phyloP scores from a whole-genome alignment of 768 basidiomycete species.

The Serendipita vermifera region DNA sequence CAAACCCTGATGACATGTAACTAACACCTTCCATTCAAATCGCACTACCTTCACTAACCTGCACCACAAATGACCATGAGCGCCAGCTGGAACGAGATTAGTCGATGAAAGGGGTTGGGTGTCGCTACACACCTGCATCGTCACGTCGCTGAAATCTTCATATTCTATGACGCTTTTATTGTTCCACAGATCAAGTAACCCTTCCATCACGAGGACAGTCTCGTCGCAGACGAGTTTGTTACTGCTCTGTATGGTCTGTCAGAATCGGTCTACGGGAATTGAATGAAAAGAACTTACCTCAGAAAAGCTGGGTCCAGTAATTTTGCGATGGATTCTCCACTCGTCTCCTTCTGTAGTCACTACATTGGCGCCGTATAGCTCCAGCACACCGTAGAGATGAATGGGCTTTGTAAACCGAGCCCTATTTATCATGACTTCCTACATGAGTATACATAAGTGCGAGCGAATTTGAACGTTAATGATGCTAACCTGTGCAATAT shows the following conservation, averaged over 20 bases:
- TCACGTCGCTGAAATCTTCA: conserved; percentile 8
- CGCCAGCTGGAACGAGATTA: not conserved
- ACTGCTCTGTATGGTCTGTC: conserved; percentile 11
- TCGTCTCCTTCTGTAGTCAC: conserved; percentile 50
- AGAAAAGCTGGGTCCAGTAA: conserved; percentile 52
- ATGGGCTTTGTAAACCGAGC: conserved; percentile 47
- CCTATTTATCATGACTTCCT: conserved; percentile 41
- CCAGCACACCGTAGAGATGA: conserved; percentile 31
- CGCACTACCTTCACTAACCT: too few relatives aligned
- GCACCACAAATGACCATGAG: conserved; percentile 6
- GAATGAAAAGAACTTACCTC: conserved; percentile 29
- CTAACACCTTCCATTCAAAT: too few relatives aligned
- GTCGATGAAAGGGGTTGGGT: too few relatives aligned
- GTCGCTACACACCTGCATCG: conserved; percentile 15
- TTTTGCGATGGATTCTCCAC: conserved; percentile 53
- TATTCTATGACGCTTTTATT: conserved; percentile 12
- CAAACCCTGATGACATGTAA: not conserved
- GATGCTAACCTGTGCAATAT: not conserved
- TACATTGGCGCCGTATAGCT: conserved; percentile 47
- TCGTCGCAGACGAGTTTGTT: conserved; percentile 16
- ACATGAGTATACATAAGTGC: not conserved
- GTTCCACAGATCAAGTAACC: conserved; percentile 13
- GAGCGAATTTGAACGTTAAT: not conserved
- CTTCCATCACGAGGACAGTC: conserved; percentile 11
- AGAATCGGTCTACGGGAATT: too few relatives aligned